Conservation (phyloP, 73 alveolate genomes). For the Diophrys sp. region DNA sequence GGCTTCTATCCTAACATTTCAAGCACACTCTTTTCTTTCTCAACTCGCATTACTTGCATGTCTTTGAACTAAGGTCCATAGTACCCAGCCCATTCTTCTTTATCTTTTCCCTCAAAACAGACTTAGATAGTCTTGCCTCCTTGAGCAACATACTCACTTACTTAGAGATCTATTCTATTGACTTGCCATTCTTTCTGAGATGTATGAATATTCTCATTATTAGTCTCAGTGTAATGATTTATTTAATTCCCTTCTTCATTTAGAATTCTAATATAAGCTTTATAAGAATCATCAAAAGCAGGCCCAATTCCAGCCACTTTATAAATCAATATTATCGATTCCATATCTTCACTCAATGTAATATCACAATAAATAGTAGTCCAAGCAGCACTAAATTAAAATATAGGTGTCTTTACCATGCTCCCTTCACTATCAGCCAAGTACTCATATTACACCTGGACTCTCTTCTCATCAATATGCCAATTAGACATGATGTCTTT, state of each 20-base stretch:
- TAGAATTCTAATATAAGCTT: constrained; percentile 7
- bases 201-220: neutral
- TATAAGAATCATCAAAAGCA: constrained; percentile 35
- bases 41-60: constrained; percentile 1
- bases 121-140: constrained; percentile 23
- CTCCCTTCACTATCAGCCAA: constrained; percentile 6
- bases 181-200: constrained; percentile 14
- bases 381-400: constrained; percentile 7
- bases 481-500: constrained; percentile 23
- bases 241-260: constrained; percentile 6
- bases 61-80: constrained; percentile 56
- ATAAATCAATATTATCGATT: constrained; percentile 28
- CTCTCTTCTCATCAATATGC: constrained; percentile 31
- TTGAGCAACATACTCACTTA: neutral
- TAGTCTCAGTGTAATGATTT: neutral
- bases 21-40: neutral
- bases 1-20: neutral
- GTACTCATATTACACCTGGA: constrained; percentile 28
- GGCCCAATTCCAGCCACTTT: constrained; percentile 66
- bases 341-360: constrained; percentile 2
- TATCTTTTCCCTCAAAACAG: constrained; percentile 62
- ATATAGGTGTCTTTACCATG: constrained; percentile 21
- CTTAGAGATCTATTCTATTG: neutral
- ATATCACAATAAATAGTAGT: constrained; percentile 2
- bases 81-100: constrained; percentile 76